Evolutionary conservation across 169 alveolate species (phyloP).

Genomic region (Neospora caninum): DNA sequence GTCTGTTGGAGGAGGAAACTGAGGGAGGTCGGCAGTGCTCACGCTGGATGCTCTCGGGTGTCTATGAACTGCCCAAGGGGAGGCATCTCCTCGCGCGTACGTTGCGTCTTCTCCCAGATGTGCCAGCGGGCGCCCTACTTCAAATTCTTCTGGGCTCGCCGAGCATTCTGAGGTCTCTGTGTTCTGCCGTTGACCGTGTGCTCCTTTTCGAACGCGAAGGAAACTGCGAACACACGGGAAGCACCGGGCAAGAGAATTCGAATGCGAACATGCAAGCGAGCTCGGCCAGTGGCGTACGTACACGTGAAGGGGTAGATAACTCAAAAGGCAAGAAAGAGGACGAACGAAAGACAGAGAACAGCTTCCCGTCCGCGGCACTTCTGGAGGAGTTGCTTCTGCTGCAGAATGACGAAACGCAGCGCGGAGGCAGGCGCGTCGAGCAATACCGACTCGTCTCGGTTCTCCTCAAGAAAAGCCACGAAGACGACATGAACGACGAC

Average conservation of each 20-base stretch:
- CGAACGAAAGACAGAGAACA: neutral
- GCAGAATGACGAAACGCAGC: neutral
- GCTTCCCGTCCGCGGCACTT: neutral
- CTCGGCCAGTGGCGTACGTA: neutral
- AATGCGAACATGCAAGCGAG: neutral
- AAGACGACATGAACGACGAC: neutral
- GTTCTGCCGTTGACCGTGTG: slow-evolving; percentile 30
- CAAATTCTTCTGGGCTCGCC: slow-evolving; percentile 40
- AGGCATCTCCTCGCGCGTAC: slow-evolving; percentile 42
- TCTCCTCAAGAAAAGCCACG: neutral
- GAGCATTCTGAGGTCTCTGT: neutral
- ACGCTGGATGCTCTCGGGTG: slow-evolving; percentile 46
- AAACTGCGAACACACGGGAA: too few species aligned
- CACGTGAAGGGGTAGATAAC: neutral
- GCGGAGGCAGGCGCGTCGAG: neutral
- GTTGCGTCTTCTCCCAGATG: slow-evolving; percentile 42
- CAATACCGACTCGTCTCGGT: neutral
- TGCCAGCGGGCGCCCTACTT: slow-evolving; percentile 20
- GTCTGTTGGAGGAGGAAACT: neutral
- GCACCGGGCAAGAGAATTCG: too few species aligned
- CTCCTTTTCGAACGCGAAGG: neutral
- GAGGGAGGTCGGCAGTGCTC: slow-evolving; percentile 45
- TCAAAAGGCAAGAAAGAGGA: neutral
- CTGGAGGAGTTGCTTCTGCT: neutral
- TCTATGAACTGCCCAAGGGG: slow-evolving; percentile 36